phyloP scores from a whole-genome alignment of 2,329 filamentous ascomycete genomes.

The Apiospora rasikravindrae region DNA sequence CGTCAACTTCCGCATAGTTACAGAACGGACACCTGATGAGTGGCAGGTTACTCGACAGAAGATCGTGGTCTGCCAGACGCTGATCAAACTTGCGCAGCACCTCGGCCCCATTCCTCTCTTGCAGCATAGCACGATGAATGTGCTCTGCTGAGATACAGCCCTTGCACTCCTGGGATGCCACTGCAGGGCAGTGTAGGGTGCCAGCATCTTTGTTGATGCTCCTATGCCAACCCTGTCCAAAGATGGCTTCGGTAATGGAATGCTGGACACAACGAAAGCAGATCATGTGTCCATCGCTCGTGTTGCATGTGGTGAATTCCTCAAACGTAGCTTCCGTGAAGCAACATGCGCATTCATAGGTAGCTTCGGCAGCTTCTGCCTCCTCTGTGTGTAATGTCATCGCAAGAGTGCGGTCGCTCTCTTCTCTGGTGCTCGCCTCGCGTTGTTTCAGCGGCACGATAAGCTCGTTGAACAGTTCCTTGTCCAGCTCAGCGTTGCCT shows the following conservation, averaged over 20 bases:
- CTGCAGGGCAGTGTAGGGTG: slow-evolving; percentile 83
- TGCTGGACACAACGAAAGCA: slow-evolving; percentile 84
- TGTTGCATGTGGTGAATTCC: slow-evolving; percentile 73
- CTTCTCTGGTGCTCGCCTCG: slow-evolving; percentile 49
- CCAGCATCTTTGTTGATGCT: slow-evolving; percentile 76
- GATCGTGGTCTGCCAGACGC: slow-evolving; percentile 75
- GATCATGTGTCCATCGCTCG: slow-evolving; percentile 70
- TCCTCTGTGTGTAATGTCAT: slow-evolving; percentile 61
- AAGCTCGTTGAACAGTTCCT: slow-evolving; percentile 64
- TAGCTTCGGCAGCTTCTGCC: slow-evolving; percentile 60
- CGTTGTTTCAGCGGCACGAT: slow-evolving; percentile 57
- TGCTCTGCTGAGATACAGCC: slow-evolving; percentile 75
- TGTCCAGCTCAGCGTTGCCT: slow-evolving; percentile 67
- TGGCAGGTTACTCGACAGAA: slow-evolving; percentile 75
- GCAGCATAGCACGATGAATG: slow-evolving; percentile 73
- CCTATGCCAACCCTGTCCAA: slow-evolving; percentile 89
- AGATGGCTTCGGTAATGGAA: slow-evolving; percentile 84
- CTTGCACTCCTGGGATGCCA: slow-evolving; percentile 70
- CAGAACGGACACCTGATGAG: slow-evolving; percentile 90
- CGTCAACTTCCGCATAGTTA: slow-evolving; percentile 86
- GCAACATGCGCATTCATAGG: slow-evolving; percentile 79
- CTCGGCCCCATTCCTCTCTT: slow-evolving; percentile 72
- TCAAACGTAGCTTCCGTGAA: slow-evolving; percentile 75
- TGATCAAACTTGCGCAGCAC: slow-evolving; percentile 78
- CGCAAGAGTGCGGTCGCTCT: slow-evolving; percentile 59